Conservation (phyloP, 1,139 yeast species). For the Yamadazyma sp. region DNA sequence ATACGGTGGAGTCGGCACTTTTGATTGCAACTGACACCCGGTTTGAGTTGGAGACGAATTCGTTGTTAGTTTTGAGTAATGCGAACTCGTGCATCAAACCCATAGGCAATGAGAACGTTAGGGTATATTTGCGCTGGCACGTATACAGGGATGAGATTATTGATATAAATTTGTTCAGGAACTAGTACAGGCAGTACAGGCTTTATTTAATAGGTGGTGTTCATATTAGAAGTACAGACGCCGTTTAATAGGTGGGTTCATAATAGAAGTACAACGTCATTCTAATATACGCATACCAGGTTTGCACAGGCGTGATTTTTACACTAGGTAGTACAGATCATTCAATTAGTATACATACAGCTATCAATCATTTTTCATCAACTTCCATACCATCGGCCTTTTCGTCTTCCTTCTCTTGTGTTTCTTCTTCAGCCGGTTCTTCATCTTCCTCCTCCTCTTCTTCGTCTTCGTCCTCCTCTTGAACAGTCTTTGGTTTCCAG, state of each 20-base stretch:
- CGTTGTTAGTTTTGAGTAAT: slow-evolving; percentile 11
- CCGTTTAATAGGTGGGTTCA: too few relatives aligned
- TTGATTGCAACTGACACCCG: slow-evolving; percentile 20
- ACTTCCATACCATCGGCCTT: slow-evolving; percentile 19
- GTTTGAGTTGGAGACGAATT: slow-evolving; percentile 9
- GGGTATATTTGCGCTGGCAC: slow-evolving; percentile 15
- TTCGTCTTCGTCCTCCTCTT: slow-evolving; percentile 44
- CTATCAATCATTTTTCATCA: slow-evolving; percentile 8
- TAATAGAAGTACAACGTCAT: too few relatives aligned
- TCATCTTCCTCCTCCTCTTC: slow-evolving; percentile 31
- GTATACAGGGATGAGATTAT: slow-evolving; percentile 15
- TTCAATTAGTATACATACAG: slow-evolving; percentile 1
- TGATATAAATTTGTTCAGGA: slow-evolving; percentile 8
- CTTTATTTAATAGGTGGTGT: too few relatives aligned
- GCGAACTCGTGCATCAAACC: slow-evolving; percentile 8
- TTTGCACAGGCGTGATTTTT: too few relatives aligned
- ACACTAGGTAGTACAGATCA: not conserved
- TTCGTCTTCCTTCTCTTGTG: slow-evolving; percentile 25
- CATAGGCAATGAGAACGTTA: slow-evolving; percentile 3
- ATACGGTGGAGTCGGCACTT: slow-evolving; percentile 10
- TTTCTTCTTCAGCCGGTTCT: too few relatives aligned
- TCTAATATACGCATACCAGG: too few relatives aligned
- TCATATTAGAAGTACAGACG: too few relatives aligned
- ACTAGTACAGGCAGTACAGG: too few relatives aligned
- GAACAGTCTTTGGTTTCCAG: slow-evolving; percentile 51